Evolutionary conservation across 75 land plant genomes (phyloP), one percentile per base, ranked within the genome.

Genomic region (Adiantum capillusveneris): DNA sequence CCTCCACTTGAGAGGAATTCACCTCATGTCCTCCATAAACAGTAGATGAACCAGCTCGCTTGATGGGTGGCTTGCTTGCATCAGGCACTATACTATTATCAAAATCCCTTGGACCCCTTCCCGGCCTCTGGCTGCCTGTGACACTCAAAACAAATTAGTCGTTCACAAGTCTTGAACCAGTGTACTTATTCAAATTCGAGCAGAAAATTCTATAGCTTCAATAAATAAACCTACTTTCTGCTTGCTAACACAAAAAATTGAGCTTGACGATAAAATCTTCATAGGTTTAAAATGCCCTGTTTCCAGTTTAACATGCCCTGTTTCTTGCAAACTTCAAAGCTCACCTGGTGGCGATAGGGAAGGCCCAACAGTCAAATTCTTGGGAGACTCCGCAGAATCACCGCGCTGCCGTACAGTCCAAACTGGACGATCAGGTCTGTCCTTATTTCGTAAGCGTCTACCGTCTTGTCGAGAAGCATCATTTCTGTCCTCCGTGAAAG

Each of bases 351-450:
- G n/a, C 31, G 53, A 36, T 22, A 29, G 49, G 24, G 63, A 65
- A 28, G 69, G 37, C 17, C 66, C 51, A 0, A 59, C 61, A 21
- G 44, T 29, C 16, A 37, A 2, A 58, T 68, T 71, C 42, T 70
- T 69, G 27, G 63, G 52, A 16, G 78, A 61, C 55, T 65, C 81
- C 59, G 72, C 79, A 72, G 70, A 57, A 68, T 86, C 78, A 44
- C 78, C 73, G 63, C 88, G 88, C 9, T 83, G 88, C 52, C 83
- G 81, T 42, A 80, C 83, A 29, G 88, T 65, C 93, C 93, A 84
- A 2, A 82, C 76, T 37, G 73, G 85, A 64, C 83, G 82, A 53
- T 88, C 93, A 42, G 85, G 85, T 59, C 93, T 79, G 29, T 88
- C 93, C 57, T 75, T 88, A 52, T 82, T 84, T 55, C 83, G 73